phyloP scores from a whole-genome alignment of 495 filamentous ascomycete genomes.

The Talaromyces stipitatus region DNA sequence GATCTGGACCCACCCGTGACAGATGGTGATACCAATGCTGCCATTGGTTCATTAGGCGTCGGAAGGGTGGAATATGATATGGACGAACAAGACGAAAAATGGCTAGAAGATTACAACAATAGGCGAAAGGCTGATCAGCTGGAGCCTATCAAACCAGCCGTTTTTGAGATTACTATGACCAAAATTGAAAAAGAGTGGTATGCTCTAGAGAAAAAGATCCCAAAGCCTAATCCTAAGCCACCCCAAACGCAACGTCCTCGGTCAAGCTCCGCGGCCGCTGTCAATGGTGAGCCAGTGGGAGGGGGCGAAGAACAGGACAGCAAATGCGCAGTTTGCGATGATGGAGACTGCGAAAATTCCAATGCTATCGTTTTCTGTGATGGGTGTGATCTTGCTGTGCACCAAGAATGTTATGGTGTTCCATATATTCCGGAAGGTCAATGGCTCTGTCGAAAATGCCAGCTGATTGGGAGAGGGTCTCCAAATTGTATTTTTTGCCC shows the following conservation, averaged over 20 bases:
- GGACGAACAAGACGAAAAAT: slow-evolving; percentile 98
- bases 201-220: slow-evolving; percentile 89
- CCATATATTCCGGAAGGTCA: slow-evolving; percentile 98
- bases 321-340: slow-evolving; percentile 96
- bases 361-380: slow-evolving; percentile 99
- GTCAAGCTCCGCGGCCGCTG: slow-evolving; percentile 84
- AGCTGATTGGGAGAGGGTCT: slow-evolving; percentile 84
- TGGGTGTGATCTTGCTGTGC: slow-evolving; percentile 93
- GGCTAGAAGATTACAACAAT: slow-evolving; percentile 78
- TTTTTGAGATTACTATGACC: slow-evolving; percentile 96
- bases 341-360: slow-evolving; percentile 98
- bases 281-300: slow-evolving; percentile 78
- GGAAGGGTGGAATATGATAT: slow-evolving; percentile 97
- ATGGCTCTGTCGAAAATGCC: slow-evolving; percentile 96
- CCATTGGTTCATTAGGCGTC: slow-evolving; percentile 36
- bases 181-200: slow-evolving; percentile 99
- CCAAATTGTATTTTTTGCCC: slow-evolving; percentile 98
- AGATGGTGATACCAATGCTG: slow-evolving; percentile 54
- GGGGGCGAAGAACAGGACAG: slow-evolving; percentile 90
- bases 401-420: slow-evolving; percentile 98
- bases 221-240: slow-evolving; percentile 91
- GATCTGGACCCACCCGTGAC: slow-evolving; percentile 53
- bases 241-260: slow-evolving; percentile 85
- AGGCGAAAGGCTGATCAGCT: slow-evolving; percentile 63
- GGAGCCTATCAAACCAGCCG: slow-evolving; percentile 77